Evolutionary conservation across 805 yeast genomes (phyloP), one percentile per base, ranked within the genome.

Genomic region (Metschnikowia gelsemii): DNA sequence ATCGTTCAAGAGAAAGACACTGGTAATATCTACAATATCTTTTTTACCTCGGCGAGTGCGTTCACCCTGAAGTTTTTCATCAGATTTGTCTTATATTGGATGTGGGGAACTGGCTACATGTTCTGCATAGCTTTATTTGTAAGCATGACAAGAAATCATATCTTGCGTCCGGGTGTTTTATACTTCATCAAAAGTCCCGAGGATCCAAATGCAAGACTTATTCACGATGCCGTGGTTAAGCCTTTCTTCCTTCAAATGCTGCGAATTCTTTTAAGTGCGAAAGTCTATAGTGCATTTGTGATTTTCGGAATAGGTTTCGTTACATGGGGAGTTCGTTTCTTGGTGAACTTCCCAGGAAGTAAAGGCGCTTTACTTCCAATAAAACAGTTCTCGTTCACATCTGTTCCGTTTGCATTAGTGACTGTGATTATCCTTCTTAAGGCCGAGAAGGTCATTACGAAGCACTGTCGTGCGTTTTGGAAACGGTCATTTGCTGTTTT

Each of bases 101-200:
- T 68, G 4, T 50, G 73, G 40, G 98, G 99, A 5, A 88, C 96
- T 0, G 50, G 73, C 9, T 93, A 88, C 68, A 90, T 93, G 98
- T 81, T 83, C 48, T 70, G 79, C 54, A 82, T 93, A 66, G 96
- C 97, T 1, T 66, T 84, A 35, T 91, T 80, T 63, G 89, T 91
- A 22, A 86, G 95, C 14, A 83, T 89, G 89, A 75, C 82, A 16
- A 73, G 99, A 47, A 67, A 75, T 32, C 64, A 70, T 45, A 80
- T 88, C 28, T 72, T 91, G 44, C 76, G 99, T 42, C 83, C 85
- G 0, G 99, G 99, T 9, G 96, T 87, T 7, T 69, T 93, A 34
- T 93, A 80, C 61, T 93, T 93, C 66, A 85, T 93, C 46, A 76
- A 96, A 53, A 88, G 96, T 17, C 96, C 96, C 4, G 96, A 89